Base-by-base conservation (phyloP, 768 basidiomycete species). In the Mycena alexandri region DNA sequence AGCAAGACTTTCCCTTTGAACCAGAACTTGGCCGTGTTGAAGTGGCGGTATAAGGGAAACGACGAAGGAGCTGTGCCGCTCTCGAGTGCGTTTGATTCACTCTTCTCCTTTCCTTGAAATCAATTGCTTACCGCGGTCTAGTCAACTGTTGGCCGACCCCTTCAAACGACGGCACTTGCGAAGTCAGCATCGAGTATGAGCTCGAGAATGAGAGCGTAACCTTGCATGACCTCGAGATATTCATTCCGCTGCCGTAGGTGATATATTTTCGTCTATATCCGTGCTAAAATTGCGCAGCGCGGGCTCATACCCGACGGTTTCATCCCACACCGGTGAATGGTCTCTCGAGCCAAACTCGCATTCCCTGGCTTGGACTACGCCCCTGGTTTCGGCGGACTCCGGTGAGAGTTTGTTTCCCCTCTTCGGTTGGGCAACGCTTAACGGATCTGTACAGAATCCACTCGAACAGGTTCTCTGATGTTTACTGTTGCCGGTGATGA, bases 111-210 rank as follows among this genome's bases (percentile, higher is more conserved):
- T 42, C 43, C 41, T 41, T 59, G 17, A 13, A 14, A 34, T 19
- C 34, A 24, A 21, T 60, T 22, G 19, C 51, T 46, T n/a, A 54
- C 46, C 29, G 21, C 9, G 33, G 33, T 33, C 58, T 68, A 96
- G 96, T 99, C 77, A 99, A 95, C 76, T 96, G 95, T 80, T 99
- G 96, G 96, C 98, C 96, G 14, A 91, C 95, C 14, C 92, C 94
- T 8, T 90, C 93, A 43, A 94, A 94, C 72, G 92, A 95, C 67
- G 95, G 95, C n/a, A 92, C 91, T 1, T 93, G 91, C 71, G 95
- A 97, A 70, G 94, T 99, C 66, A 96, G 93, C 79, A 94, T 99
- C 69, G 98, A 98, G 79, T 98, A 98, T 75, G 96, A 99, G 77
- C 91, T 99, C 51, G 95, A 97, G 76, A 93, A 95, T 69, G 86